Base-by-base conservation (phyloP, 768 basidiomycete species). In the Termitomyces sp. region DNA sequence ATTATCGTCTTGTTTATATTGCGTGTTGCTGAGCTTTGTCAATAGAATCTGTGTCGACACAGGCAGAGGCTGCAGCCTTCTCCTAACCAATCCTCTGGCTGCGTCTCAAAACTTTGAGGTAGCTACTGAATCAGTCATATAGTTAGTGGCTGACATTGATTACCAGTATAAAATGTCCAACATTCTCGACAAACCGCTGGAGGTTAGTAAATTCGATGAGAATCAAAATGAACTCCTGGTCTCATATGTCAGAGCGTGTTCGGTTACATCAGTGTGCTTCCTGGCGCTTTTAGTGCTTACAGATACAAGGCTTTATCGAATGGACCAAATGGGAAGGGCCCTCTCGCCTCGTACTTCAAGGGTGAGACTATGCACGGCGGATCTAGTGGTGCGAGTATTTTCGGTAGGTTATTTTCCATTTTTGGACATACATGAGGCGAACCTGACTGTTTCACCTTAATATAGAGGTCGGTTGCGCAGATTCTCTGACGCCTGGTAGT, bases 21-120 rank as follows among this genome's bases (percentile, higher is more conserved):
- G 29, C 2, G 25, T 29, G 47, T 40, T 20, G 57, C 37, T 65
- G 50, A 14, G 60, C 37, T 7, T 45, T 34, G 48, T 52, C 60
- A 42, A 31, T 56, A 91, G 89, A 68, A 93, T 93, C 57, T 92
- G 91, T 65, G 91, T 93, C 55, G 91, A 93, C 68, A 85, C 84
- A 17, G 91, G 92, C 32, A 83, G 81, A 65, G 89, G 81, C 14
- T 94, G 92, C 66, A 78, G 83, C 15, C 79, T 91, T 15, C 77
- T 92, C 20, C 80, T 92, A 42, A 84, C 76, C 10, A 92, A 88
- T 66, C 91, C 91, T 49, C 77, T 92, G 32, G 90, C 93, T 14
- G 96, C 96, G 4, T 96, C 95, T 0, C 96, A 97, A 79, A 97
- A 98, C 73, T 98, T 96, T 64, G 93, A 96, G 81, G 86, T 86